Conservation (phyloP, 2,329 filamentous ascomycete genomes). For the Claviceps sp. region DNA sequence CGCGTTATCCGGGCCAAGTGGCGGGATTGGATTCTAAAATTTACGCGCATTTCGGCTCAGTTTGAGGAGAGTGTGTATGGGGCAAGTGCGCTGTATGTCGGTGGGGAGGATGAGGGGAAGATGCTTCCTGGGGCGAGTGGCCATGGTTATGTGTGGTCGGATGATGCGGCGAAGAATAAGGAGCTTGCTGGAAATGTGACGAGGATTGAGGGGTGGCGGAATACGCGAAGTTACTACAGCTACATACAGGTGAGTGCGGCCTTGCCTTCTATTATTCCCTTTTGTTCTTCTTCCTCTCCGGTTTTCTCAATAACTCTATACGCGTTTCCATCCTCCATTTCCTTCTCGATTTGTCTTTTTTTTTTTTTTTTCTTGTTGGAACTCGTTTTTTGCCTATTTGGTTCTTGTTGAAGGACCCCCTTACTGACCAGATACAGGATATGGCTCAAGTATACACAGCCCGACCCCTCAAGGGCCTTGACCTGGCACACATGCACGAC, state of each 20-base stretch:
- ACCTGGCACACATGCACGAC: conserved; percentile 86
- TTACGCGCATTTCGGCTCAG: conserved; percentile 80
- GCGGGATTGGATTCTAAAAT: conserved; percentile 88
- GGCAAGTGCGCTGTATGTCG: conserved; percentile 77
- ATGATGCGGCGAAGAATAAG: conserved; percentile 64
- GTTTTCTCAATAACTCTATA: too few relatives aligned
- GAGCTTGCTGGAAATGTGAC: conserved; percentile 87
- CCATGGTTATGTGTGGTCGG: conserved; percentile 91
- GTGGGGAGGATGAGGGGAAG: conserved; percentile 55
- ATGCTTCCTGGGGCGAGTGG: conserved; percentile 50
- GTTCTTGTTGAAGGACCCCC: too few relatives aligned
- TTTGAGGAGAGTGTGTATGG: conserved; percentile 96
- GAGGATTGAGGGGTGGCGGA: conserved; percentile 92
- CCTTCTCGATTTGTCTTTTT: too few relatives aligned
- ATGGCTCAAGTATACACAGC: conserved; percentile 50
- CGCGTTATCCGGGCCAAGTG: conserved; percentile 84
- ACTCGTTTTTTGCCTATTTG: neutral
- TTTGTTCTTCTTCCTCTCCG: too few relatives aligned
- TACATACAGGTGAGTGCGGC: conserved; percentile 60
- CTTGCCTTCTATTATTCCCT: too few relatives aligned
- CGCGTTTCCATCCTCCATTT: too few relatives aligned
- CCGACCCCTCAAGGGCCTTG: conserved; percentile 62
- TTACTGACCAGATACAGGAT: conserved; percentile 31
- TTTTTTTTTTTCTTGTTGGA: neutral
- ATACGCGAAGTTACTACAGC: conserved; percentile 87